phyloP scores from a whole-genome alignment of 1,284 basidiomycete genomes.

The Exsudoporus floridanus region DNA sequence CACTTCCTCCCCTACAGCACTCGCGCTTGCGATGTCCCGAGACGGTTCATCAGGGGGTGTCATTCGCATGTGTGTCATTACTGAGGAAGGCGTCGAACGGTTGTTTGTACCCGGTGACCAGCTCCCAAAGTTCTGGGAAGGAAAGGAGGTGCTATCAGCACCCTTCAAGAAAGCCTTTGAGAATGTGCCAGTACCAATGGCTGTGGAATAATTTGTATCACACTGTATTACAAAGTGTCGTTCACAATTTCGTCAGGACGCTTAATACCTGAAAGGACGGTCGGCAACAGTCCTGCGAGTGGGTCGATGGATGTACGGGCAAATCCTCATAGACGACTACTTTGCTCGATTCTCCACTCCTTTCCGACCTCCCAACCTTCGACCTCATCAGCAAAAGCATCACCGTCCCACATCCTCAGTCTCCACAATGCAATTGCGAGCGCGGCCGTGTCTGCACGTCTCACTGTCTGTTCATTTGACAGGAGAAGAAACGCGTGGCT shows the following conservation, averaged over 20 bases:
- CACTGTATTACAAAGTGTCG: not conserved
- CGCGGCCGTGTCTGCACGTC: slow-evolving; percentile 57
- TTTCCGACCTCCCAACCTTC: slow-evolving; percentile 35
- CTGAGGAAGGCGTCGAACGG: slow-evolving; percentile 87
- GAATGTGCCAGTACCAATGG: slow-evolving; percentile 53
- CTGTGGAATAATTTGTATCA: slow-evolving; percentile 49
- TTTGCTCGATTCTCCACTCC: slow-evolving; percentile 23
- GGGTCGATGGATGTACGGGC: not conserved
- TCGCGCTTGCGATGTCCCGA: slow-evolving; percentile 94
- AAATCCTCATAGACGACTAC: slow-evolving; percentile 3
- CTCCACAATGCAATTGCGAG: slow-evolving; percentile 74
- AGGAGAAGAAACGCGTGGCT: slow-evolving; percentile 71
- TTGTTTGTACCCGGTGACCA: slow-evolving; percentile 94
- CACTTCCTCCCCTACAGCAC: slow-evolving; percentile 51
- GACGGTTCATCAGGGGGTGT: slow-evolving; percentile 98
- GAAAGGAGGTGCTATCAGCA: slow-evolving; percentile 62
- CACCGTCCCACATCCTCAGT: slow-evolving; percentile 68
- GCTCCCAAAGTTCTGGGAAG: slow-evolving; percentile 85
- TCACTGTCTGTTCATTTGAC: slow-evolving; percentile 48
- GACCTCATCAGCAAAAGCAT: slow-evolving; percentile 28
- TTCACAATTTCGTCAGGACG: not conserved
- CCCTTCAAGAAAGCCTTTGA: slow-evolving; percentile 38
- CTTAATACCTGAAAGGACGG: not conserved
- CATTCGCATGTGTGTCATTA: slow-evolving; percentile 97
- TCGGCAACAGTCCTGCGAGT: not conserved